These are phyloP conservation scores for Blastomyces parvus DNA, from an alignment of 2,329 filamentous ascomycete genomes.

Conservation along the genomic window DNA sequence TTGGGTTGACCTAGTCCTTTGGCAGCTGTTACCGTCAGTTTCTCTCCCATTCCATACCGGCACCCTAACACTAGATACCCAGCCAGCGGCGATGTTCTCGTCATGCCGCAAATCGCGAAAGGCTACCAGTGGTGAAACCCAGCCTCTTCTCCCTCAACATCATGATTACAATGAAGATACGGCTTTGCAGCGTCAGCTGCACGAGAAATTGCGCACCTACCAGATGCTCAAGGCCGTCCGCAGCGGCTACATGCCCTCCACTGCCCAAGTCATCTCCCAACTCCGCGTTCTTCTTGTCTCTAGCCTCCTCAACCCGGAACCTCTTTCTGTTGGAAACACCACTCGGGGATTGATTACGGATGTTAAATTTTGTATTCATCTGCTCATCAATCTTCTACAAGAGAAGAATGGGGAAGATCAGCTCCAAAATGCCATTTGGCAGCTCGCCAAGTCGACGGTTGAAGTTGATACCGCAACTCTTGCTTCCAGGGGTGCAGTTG, in stretches of 20 bases:
- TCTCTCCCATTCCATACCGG: neutral
- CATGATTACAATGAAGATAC: constrained; percentile 50
- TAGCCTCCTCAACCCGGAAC: constrained; percentile 65
- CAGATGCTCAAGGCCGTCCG: constrained; percentile 78
- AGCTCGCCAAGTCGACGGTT: constrained; percentile 62
- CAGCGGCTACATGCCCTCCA: constrained; percentile 86
- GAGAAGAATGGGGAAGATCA: constrained; percentile 79
- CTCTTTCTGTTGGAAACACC: constrained; percentile 64
- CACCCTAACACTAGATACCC: neutral
- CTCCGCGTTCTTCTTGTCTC: constrained; percentile 68
- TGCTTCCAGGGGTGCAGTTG: constrained; percentile 49
- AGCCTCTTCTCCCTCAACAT: constrained; percentile 69
- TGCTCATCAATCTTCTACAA: constrained; percentile 70
- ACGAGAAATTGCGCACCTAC: constrained; percentile 86
- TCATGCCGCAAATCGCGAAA: constrained; percentile 51
- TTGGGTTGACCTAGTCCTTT: neutral
- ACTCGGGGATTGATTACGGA: constrained; percentile 65
- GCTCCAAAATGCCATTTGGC: constrained; percentile 88
- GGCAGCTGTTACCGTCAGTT: neutral
- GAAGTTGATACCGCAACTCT: constrained; percentile 58
- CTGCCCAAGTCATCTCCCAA: constrained; percentile 70
- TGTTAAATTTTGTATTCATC: constrained; percentile 61
- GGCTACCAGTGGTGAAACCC: constrained; percentile 51
- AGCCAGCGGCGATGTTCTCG: constrained; percentile 43
- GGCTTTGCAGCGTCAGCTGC: constrained; percentile 61